Evolutionary conservation across 768 basidiomycete genomes (phyloP).

Genomic region (Agrocybe pediades): DNA sequence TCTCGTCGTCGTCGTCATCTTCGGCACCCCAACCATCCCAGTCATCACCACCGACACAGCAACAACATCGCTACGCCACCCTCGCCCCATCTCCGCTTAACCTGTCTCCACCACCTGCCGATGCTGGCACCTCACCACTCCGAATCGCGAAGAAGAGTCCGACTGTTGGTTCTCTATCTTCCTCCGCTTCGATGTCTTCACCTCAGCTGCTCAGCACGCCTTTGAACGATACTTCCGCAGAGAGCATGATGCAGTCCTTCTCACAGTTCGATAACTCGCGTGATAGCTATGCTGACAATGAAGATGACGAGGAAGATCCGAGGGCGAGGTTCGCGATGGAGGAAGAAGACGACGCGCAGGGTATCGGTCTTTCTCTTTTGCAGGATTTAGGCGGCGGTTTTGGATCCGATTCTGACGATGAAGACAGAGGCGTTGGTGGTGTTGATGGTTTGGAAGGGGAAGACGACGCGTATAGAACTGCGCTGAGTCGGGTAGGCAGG

Average conservation of each 20-base stretch:
- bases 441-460: background rate
- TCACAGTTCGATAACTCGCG: no score
- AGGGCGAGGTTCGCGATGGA: conserved; percentile 27
- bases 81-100: conserved; percentile 17
- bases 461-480: background rate
- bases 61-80: conserved; percentile 16
- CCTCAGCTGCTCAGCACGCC: no score
- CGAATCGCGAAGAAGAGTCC: no score
- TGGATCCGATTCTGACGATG: conserved; percentile 30
- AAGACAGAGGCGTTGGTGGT: conserved; percentile 6
- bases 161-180: no score
- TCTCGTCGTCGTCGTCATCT: no score
- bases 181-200: no score
- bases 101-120: conserved; percentile 2
- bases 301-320: no score
- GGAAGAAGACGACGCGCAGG: conserved; percentile 56
- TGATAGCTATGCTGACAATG: no score
- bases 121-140: conserved; percentile 16
- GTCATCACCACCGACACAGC: no score
- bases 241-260: no score
- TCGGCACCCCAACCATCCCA: no score
- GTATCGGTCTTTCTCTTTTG: conserved; percentile 70
- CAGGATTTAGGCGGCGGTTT: conserved; percentile 46
- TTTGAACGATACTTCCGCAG: no score
- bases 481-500: background rate